Base-by-base conservation (phyloP, 192 early-diverging fungal genomes). In the Polychytrium aggregatum region DNA sequence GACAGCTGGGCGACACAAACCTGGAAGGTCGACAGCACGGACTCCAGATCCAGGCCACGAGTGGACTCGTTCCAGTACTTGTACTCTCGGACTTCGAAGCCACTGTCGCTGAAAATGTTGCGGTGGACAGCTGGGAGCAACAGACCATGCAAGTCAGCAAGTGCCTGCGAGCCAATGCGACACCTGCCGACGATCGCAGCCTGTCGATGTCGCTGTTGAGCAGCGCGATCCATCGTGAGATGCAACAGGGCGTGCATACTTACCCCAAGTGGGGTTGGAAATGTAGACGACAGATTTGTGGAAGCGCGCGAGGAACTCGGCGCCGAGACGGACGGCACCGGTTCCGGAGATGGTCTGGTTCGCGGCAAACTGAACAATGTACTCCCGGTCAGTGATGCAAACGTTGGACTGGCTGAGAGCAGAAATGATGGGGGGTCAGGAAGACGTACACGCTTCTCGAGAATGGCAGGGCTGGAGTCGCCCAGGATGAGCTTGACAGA, bases 251-350 rank as follows among this genome's bases (percentile, higher is more conserved):
- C n/a, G n/a, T n/a, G n/a, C n/a, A n/a, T n/a, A 57, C 63, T 54
- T 62, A 84, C 85, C 90, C 95, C 95, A 98, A 8, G 91, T 98
- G 10, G 95, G 95, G 44, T 92, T 85, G 51, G 92, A 92, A 44
- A 98, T 81, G 49, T 87, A 88, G 39, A 87, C 74, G 14, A 76
- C 72, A 17, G 78, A 76, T 50, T 78, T 83, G 44, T 65, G 60
- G 60, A 84, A 88, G 50, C 79, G 68, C 44, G 67, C 58, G 46
- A 98, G 71, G 55, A 98, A 90, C 35, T 76, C 73, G 1, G 86
- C 90, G 33, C 79, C 95, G 8, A 90, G 64, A 44, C 87, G 82
- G 41, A 81, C 78, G 14, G 95, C 95, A 34, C 95, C 95, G 2
- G 92, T 90, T 33, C 95, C 95, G 7, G 92, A 96, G 60, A 98